Conservation (phyloP, 108 stramenopile species). For the Skeletonema grethae region DNA sequence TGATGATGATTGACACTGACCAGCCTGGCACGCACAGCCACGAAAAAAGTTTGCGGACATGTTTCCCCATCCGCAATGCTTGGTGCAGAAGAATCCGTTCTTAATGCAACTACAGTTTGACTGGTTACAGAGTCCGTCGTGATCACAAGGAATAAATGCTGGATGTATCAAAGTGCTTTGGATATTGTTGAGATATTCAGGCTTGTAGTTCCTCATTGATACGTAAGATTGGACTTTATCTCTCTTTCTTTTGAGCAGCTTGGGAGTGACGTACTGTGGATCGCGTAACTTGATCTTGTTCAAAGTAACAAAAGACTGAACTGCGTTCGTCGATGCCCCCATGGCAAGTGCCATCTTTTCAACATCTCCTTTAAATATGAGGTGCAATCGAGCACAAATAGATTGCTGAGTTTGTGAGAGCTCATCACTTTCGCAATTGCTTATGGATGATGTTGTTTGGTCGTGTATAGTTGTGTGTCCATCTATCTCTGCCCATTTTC, state of each 20-base stretch:
- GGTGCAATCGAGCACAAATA: constrained; percentile 41
- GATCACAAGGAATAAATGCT: constrained; percentile 69
- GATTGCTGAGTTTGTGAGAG: constrained; percentile 44
- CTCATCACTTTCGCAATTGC: constrained; percentile 6
- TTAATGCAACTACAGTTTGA: constrained; percentile 72
- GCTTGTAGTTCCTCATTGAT: constrained; percentile 55
- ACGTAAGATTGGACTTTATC: constrained; percentile 10
- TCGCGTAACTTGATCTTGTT: constrained; percentile 21
- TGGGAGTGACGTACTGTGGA: constrained; percentile 28
- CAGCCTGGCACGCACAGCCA: constrained; percentile 70
- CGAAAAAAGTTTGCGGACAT: constrained; percentile 67
- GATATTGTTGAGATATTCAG: constrained; percentile 50
- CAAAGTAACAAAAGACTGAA: constrained; percentile 14
- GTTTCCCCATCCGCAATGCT: constrained; percentile 69
- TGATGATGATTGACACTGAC: constrained; percentile 56
- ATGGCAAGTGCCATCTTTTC: constrained; percentile 46
- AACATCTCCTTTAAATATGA: constrained; percentile 54
- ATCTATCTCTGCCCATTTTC: constrained; percentile 6
- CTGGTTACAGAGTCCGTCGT: constrained; percentile 67
- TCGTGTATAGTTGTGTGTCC: neutral
- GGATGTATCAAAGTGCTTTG: constrained; percentile 46
- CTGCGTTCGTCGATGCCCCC: constrained; percentile 21
- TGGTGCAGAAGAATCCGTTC: constrained; percentile 73
- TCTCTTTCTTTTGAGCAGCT: constrained; percentile 18
- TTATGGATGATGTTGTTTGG: neutral